Evolutionary conservation across 805 yeast species (phyloP), one percentile per base, ranked within the genome.

Genomic region (Brettanomyces nanus): DNA sequence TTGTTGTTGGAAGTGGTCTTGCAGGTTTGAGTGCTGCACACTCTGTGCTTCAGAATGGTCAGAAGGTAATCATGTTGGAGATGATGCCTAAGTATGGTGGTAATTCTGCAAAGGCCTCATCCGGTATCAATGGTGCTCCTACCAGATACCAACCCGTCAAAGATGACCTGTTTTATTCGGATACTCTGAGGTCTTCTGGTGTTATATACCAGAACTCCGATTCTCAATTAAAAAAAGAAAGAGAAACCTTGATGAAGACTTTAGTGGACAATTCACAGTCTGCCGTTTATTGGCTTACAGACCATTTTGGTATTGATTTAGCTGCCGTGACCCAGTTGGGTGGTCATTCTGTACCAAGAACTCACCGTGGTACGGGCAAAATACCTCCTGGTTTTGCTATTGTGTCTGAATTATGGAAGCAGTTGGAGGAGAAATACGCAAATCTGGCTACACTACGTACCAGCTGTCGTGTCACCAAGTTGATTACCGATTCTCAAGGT

Each of bases 311-410:
- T 5, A 60, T 83, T 35, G 84, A 79, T 48, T 61, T 85, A 39
- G 70, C 82, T 6, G 65, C 78, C 13, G 81, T 85, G 10, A 71
- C 85, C n/a, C 73, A 84, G 48, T 59, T 85, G 31, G 95, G 95
- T 20, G 95, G 95, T 3, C 94, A 85, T 53, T 77, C 87, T 1
- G 75, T 69, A 35, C 77, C 85, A 17, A 68, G 95, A 56, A 85
- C 95, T 1, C 95, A 85, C 55, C 69, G 94, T 48, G 89, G 94
- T 1, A 70, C 73, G 35, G 81, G 75, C 43, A 69, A 76, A 15
- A 66, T 71, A 42, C 75, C 76, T 36, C 83, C 83, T 3, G 84
- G 83, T 1, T 73, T 73, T 73, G 79, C 83, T 6, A 74, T 77
- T 36, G 73, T 80, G 3, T 74, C 72, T 45, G 65, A 67, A 7